These are phyloP conservation scores for Pinguiococcus pyrenoidosus DNA, from an alignment of 108 stramenopile genomes.

Conservation along the genomic window DNA sequence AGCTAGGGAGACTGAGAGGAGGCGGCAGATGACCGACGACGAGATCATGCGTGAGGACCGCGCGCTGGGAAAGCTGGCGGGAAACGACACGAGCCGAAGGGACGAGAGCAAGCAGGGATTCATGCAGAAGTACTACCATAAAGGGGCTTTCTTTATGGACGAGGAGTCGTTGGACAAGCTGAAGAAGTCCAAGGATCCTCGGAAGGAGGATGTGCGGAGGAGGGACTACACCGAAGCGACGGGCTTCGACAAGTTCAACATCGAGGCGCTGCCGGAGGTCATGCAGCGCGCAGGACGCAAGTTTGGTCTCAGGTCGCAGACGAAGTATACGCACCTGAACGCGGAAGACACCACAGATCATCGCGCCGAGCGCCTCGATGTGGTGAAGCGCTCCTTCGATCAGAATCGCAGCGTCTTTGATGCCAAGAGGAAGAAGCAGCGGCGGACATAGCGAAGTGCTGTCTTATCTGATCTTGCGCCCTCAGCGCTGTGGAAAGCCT, in stretches of 20 bases:
- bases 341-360: constrained; percentile 93
- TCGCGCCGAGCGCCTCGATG: no score
- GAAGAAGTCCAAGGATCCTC: no score
- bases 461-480: no score
- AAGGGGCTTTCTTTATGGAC: constrained; percentile 97
- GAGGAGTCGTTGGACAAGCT: constrained; percentile 60
- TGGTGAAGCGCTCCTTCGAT: no score
- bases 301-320: constrained; percentile 76
- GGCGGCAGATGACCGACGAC: constrained; percentile 75
- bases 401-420: no score
- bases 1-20: constrained; percentile 44
- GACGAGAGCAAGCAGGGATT: constrained; percentile 37
- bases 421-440: no score
- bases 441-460: no score
- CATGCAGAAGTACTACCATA: constrained; percentile 84
- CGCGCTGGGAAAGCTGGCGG: constrained; percentile 38
- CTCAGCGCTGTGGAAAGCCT: no score
- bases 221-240: constrained; percentile 67
- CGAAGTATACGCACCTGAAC: constrained; percentile 76
- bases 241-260: constrained; percentile 72
- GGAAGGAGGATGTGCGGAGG: constrained; percentile 70
- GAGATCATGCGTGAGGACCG: constrained; percentile 63
- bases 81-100: no score
- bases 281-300: constrained; percentile 71
- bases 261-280: constrained; percentile 60